phyloP scores from a whole-genome alignment of 208 protist genomes.

The Leishmania tarentolae region DNA sequence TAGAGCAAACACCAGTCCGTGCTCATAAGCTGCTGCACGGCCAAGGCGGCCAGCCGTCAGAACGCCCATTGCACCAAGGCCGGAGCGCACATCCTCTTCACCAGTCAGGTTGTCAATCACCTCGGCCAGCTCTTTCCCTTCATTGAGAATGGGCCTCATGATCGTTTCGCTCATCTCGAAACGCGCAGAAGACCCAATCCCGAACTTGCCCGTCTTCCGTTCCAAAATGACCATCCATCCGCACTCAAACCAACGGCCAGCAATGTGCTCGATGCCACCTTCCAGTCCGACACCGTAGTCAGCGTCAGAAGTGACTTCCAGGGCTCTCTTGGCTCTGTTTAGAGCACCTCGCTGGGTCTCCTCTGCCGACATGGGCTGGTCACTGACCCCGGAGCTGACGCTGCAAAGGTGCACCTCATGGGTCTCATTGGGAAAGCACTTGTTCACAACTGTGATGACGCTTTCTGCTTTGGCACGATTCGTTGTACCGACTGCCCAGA shows the following conservation, averaged over 20 bases:
- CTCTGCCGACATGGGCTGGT: constrained; percentile 81
- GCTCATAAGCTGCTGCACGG: constrained; percentile 64
- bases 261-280: constrained; percentile 74
- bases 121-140: constrained; percentile 78
- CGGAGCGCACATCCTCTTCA: constrained; percentile 72
- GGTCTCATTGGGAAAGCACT: constrained; percentile 54
- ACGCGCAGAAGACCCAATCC: constrained; percentile 72
- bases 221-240: constrained; percentile 83
- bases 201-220: constrained; percentile 42
- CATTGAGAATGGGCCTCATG: constrained; percentile 67
- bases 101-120: constrained; percentile 81
- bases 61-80: constrained; percentile 81
- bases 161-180: constrained; percentile 80
- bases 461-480: constrained; percentile 76
- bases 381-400: constrained; percentile 56
- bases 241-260: constrained; percentile 76
- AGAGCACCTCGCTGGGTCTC: constrained; percentile 59
- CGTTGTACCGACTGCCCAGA: constrained; percentile 79
- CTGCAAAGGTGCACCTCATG: constrained; percentile 50
- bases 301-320: constrained; percentile 46
- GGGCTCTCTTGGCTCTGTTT: constrained; percentile 53
- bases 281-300: constrained; percentile 82
- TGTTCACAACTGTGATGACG: constrained; percentile 43
- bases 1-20: constrained; percentile 82
- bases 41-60: constrained; percentile 70